Conservation (phyloP, 2,329 filamentous ascomycete species). For the Scedosporium aurantiacum region DNA sequence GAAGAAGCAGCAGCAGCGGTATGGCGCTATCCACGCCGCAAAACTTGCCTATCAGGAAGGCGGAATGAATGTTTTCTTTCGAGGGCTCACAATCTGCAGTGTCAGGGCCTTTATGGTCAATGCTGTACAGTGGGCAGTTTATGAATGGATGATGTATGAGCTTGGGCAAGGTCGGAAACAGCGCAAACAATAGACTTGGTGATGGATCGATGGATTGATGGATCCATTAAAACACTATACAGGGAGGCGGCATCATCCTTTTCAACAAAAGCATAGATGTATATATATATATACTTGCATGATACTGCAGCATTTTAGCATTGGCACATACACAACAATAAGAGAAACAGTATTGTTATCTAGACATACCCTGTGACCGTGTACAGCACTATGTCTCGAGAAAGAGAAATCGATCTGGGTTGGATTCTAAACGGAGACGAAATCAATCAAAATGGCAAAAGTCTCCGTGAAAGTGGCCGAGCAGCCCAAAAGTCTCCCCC, state of each 20-base stretch:
- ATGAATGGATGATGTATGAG: slow-evolving; percentile 73
- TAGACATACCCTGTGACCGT: too few species aligned
- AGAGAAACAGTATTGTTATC: too few species aligned
- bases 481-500: not conserved
- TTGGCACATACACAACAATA: too few species aligned
- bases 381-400: too few species aligned
- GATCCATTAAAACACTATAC: too few species aligned
- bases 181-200: not conserved
- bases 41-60: slow-evolving; percentile 53
- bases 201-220: not conserved
- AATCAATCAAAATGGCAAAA: not conserved
- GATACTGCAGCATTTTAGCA: too few species aligned
- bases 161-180: slow-evolving; percentile 17
- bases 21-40: slow-evolving; percentile 53
- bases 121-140: slow-evolving; percentile 83
- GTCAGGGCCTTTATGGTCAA: slow-evolving; percentile 84
- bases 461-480: slow-evolving; percentile 6
- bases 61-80: slow-evolving; percentile 55
- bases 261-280: too few species aligned
- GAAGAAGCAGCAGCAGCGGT: slow-evolving; percentile 13
- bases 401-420: too few species aligned
- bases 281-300: too few species aligned
- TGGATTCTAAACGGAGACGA: not conserved
- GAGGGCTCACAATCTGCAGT: slow-evolving; percentile 71
- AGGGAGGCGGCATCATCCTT: too few species aligned